These are phyloP conservation scores for Amaranthus hypochondriacus DNA, from an alignment of 148 eudicot genomes.

Conservation along the genomic window DNA sequence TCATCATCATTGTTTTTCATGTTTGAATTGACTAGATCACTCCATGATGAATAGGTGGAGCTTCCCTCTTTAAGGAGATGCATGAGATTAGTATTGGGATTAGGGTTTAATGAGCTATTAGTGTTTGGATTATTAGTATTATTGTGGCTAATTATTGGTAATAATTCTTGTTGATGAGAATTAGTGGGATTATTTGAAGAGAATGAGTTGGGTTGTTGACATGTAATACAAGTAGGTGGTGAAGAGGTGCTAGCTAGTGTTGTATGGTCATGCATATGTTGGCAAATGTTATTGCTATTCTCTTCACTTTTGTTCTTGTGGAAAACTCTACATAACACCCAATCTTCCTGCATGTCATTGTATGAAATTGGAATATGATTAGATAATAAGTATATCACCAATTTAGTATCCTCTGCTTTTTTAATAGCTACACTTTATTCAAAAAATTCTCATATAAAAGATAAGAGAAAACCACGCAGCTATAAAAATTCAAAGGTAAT, in stretches of 20 bases:
- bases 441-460: no score
- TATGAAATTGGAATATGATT: background rate
- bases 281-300: conserved; percentile 30
- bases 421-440: no score
- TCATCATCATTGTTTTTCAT: conserved; percentile 30
- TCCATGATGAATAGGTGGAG: conserved; percentile 4
- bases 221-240: conserved; percentile 15
- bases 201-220: conserved; percentile 28
- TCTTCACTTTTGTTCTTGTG: conserved; percentile 63
- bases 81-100: conserved; percentile 24
- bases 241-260: conserved; percentile 25
- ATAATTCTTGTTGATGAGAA: conserved; percentile 15
- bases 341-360: conserved; percentile 66
- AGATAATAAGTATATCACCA: background rate
- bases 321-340: conserved; percentile 95
- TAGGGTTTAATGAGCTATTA: conserved; percentile 27
- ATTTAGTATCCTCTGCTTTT: background rate
- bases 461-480: no score
- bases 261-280: conserved; percentile 28
- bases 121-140: background rate
- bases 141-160: conserved; percentile 16
- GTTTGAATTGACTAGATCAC: conserved; percentile 13
- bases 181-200: conserved; percentile 15
- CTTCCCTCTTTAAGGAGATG: conserved; percentile 23
- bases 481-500: no score